Evolutionary conservation across 164 flowering plant species (phyloP).

Genomic region (Aristolochia fimbriata): DNA sequence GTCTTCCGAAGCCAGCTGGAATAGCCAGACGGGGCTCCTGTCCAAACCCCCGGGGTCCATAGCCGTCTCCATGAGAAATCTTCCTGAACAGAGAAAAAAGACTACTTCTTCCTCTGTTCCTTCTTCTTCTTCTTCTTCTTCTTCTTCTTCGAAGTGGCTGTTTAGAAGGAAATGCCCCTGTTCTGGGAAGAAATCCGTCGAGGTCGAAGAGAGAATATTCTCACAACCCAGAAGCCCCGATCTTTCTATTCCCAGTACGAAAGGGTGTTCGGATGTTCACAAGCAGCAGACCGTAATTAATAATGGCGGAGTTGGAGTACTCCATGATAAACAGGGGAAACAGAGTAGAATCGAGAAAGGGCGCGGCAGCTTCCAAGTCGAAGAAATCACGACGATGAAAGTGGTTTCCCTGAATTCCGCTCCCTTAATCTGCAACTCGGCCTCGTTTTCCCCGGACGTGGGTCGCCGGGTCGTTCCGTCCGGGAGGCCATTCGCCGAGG

Average conservation of each 20-base stretch:
- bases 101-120: no score
- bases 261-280: conserved; percentile 2
- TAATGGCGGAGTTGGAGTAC: neutral
- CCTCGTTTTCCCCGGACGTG: conserved; percentile 4
- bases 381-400: conserved; percentile 5
- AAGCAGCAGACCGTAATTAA: conserved; percentile 3
- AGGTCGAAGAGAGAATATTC: conserved; percentile 37
- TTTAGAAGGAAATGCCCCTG: conserved; percentile 63
- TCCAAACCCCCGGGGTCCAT: conserved; percentile 52
- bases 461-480: conserved; percentile 16
- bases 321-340: neutral
- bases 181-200: conserved; percentile 54
- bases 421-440: conserved; percentile 1
- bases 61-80: conserved; percentile 24
- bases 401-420: conserved; percentile 5
- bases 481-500: conserved; percentile 13
- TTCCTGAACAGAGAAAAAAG: conserved; percentile 13
- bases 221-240: conserved; percentile 16
- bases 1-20: conserved; percentile 93
- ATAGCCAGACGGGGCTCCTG: conserved; percentile 76
- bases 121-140: no score
- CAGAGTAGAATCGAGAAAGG: conserved; percentile 3
- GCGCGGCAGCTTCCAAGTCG: neutral
- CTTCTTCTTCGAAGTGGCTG: conserved; percentile 29
- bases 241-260: neutral